These are phyloP conservation scores for Ulota crispa DNA, from an alignment of 225 moss, liverwort and hornwort genomes.

Conservation along the genomic window DNA sequence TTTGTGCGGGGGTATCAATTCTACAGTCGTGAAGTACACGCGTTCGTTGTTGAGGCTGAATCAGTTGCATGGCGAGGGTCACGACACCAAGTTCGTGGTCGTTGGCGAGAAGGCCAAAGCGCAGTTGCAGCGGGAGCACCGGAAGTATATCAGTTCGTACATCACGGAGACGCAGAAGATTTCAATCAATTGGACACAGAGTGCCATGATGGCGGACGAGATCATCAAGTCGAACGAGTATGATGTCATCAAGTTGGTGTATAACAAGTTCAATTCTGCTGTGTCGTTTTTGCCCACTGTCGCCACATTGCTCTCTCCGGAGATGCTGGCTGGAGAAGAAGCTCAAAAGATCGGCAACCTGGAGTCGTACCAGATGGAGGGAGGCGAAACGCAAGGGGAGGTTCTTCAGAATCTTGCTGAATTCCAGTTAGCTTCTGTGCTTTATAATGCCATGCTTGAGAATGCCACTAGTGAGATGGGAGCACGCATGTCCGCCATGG, in stretches of 20 bases:
- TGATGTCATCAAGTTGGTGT: constrained; percentile 86
- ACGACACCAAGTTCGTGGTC: constrained; percentile 64
- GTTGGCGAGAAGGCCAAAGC: constrained; percentile 81
- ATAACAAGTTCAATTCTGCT: constrained; percentile 82
- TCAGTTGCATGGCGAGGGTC: constrained; percentile 34
- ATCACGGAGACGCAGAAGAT: constrained; percentile 89
- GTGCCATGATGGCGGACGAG: constrained; percentile 87
- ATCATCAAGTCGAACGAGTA: constrained; percentile 81
- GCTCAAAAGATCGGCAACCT: constrained; percentile 62
- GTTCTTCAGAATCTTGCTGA: constrained; percentile 88
- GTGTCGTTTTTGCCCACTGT: constrained; percentile 83
- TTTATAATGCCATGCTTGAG: constrained; percentile 85
- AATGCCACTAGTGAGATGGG: constrained; percentile 96
- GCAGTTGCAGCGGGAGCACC: constrained; percentile 78
- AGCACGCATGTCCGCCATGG: constrained; percentile 99
- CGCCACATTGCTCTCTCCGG: constrained; percentile 81
- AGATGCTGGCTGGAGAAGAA: constrained; percentile 58
- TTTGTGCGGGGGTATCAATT: constrained; percentile 95
- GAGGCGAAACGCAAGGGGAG: constrained; percentile 64
- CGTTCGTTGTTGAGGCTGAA: constrained; percentile 70
- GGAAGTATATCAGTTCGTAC: constrained; percentile 61
- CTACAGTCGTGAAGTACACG: constrained; percentile 86
- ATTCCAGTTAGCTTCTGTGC: constrained; percentile 78
- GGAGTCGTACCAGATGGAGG: constrained; percentile 71
- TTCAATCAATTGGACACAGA: constrained; percentile 74